phyloP scores from a whole-genome alignment of 768 basidiomycete species.

The Panaeolus papilionaceus region DNA sequence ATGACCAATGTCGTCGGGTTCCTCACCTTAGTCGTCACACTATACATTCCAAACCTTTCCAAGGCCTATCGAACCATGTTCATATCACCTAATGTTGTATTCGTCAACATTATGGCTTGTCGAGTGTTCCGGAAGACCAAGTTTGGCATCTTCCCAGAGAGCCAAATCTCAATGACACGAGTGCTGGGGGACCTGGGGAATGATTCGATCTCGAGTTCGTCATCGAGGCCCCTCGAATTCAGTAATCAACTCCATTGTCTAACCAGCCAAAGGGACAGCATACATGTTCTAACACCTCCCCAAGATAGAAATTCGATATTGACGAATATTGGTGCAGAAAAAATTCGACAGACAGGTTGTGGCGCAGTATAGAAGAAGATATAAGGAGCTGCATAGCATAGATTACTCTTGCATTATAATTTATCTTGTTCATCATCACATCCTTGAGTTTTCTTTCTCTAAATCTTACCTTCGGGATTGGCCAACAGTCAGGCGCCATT shows the following conservation, averaged over 20 bases:
- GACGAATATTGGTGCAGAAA: not conserved
- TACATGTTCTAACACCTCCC: not conserved
- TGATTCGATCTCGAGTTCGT: not conserved
- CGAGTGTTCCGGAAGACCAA: slow-evolving; percentile 26
- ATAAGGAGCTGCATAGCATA: no score
- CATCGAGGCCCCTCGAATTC: not conserved
- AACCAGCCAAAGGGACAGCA: not conserved
- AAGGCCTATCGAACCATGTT: slow-evolving; percentile 14
- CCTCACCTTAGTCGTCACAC: slow-evolving; percentile 17
- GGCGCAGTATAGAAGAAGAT: no score
- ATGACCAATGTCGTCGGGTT: not conserved
- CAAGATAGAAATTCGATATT: not conserved
- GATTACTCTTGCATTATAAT: no score
- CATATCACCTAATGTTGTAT: slow-evolving; percentile 17
- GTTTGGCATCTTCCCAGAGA: slow-evolving; percentile 15
- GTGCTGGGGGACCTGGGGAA: not conserved
- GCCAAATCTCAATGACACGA: not conserved
- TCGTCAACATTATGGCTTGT: slow-evolving; percentile 27
- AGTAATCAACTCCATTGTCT: not conserved
- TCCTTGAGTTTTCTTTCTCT: no score
- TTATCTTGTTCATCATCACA: no score
- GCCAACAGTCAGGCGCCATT: no score
- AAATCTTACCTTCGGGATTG: no score
- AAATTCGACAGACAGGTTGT: not conserved
- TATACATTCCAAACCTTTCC: slow-evolving; percentile 11